Base-by-base conservation (phyloP, 169 alveolate species). In the Cytauxzoon felis region DNA sequence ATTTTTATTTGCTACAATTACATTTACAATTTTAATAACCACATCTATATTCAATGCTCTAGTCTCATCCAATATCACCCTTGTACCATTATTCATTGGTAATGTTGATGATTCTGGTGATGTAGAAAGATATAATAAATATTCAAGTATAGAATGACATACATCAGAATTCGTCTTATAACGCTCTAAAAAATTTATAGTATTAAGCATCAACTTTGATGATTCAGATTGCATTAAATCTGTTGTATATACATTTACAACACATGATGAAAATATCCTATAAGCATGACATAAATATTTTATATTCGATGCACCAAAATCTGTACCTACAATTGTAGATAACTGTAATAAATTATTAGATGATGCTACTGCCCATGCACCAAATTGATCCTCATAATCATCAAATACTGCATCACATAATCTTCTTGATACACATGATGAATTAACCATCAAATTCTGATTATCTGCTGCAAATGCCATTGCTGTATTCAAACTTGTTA, bases 331-430 rank as follows among this genome's bases (percentile, higher is more conserved):
- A 80, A 87, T 79, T 34, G 87, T 80, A 5, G 78, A 85, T 33
- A 87, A 65, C 79, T 87, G 93, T 36, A 88, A 86, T 68, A 92
- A 66, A 80, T 86, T 78, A 24, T 92, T 92, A 6, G 95, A 80
- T 42, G 91, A 80, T 4, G 95, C 93, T 8, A 92, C 93, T 0
- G 95, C 95, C 96, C 96, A 92, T 9, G 96, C 91, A 7, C 96
- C 96, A 54, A 87, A 89, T n/a, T 90, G 91, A 62, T 92, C 95
- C 58, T 92, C 93, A 45, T 78, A 73, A 56, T 90, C 94, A 53
- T 89, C 81, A 54, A 70, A 76, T 21, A 62, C 89, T n/a, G 89
- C 59, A 63, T 88, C 89, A 48, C 87, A 75, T 27, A 88, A 58
- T 50, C 92, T 21, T 42, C 88, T 65, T 30, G 89, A 65, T 32